Evolutionary conservation across 2,329 filamentous ascomycete species (phyloP).

Genomic region (Fusarium falciforme): DNA sequence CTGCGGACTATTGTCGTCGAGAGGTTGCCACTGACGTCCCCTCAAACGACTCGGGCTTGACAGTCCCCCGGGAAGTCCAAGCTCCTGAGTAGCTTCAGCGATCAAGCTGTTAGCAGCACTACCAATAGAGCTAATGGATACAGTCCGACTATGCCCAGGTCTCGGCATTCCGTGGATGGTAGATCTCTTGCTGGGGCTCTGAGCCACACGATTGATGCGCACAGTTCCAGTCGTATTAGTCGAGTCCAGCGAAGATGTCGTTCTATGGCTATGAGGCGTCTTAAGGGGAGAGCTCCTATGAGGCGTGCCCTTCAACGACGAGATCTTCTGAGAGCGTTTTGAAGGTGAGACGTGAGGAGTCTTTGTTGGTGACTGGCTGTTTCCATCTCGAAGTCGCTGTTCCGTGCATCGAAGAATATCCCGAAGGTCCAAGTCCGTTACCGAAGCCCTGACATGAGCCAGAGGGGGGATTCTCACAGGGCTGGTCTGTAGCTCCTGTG

Average conservation of each 20-base stretch:
- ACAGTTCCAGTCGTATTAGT: slow-evolving; percentile 40
- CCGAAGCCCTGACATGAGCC: slow-evolving; percentile 38
- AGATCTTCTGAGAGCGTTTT: slow-evolving; percentile 30
- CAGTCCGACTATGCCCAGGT: slow-evolving; percentile 37
- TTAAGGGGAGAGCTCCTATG: slow-evolving; percentile 43
- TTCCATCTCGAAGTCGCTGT: slow-evolving; percentile 58
- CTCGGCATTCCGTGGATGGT: slow-evolving; percentile 33
- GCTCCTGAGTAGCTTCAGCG: slow-evolving; percentile 49
- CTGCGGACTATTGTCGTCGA: not conserved
- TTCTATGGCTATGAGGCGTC: slow-evolving; percentile 47
- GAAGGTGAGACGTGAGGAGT: slow-evolving; percentile 39
- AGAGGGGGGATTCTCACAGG: slow-evolving; percentile 26
- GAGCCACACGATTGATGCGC: slow-evolving; percentile 31
- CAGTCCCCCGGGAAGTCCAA: slow-evolving; percentile 50
- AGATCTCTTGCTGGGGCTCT: slow-evolving; percentile 46
- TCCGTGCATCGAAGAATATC: slow-evolving; percentile 66
- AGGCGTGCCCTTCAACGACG: slow-evolving; percentile 39
- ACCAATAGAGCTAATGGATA: slow-evolving; percentile 48
- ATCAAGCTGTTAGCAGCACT: slow-evolving; percentile 57
- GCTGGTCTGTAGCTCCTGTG: slow-evolving; percentile 21
- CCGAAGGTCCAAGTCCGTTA: slow-evolving; percentile 60
- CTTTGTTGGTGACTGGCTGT: slow-evolving; percentile 47
- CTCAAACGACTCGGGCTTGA: slow-evolving; percentile 58
- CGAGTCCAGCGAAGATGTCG: slow-evolving; percentile 26
- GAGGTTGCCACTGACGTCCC: slow-evolving; percentile 43